A percentile compares a stretch with the other conserved stretches of the same genome.
Conservation (phyloP, 2,329 filamentous ascomycete genomes). For the Penicillium aurantiogriseum region DNA sequence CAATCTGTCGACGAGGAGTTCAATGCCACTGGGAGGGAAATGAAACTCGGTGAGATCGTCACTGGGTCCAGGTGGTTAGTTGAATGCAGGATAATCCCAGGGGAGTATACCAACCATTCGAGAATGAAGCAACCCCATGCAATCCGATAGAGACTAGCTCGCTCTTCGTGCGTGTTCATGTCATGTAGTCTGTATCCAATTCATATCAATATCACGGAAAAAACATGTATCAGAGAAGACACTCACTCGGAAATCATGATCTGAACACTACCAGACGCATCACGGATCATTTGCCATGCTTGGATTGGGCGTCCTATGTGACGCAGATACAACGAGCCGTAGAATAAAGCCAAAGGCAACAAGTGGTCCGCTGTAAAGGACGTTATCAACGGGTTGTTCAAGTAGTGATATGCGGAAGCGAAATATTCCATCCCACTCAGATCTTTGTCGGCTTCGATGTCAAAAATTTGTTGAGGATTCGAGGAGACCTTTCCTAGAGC, state of each 20-base stretch:
- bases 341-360: conserved; percentile 16
- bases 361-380: conserved; percentile 8
- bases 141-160: conserved; percentile 12
- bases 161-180: conserved; percentile 6
- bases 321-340: conserved; percentile 20
- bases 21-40: conserved; percentile 18
- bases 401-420: conserved; percentile 13
- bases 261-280: conserved; percentile 14
- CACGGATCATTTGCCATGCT: conserved; percentile 15
- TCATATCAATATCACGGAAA: background rate
- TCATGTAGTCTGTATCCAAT: conserved; percentile 11
- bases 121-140: conserved; percentile 21
- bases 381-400: conserved; percentile 3
- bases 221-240: background rate
- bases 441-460: conserved; percentile 10
- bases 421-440: conserved; percentile 18
- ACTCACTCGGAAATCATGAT: conserved; percentile 15
- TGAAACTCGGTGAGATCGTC: conserved; percentile 21
- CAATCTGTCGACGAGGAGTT: conserved; percentile 15
- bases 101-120: conserved; percentile 11
- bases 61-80: background rate
- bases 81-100: background rate
- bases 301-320: conserved; percentile 17
- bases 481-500: conserved; percentile 16
- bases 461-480: conserved; percentile 4